phyloP scores from a whole-genome alignment of 345 rosid species.

The Murraya koenigii region DNA sequence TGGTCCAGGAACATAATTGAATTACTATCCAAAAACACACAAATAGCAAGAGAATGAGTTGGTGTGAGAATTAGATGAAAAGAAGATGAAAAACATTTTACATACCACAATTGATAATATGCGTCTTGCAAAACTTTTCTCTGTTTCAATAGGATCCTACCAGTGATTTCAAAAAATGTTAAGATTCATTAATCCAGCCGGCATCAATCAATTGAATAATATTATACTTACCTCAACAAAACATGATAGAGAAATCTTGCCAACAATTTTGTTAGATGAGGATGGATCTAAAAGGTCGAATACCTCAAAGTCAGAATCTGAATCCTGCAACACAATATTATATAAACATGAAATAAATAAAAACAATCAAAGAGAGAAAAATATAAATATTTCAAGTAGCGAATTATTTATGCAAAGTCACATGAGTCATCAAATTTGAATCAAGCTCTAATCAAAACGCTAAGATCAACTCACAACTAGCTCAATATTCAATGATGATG shows the following conservation, averaged over 20 bases:
- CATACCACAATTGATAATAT: constrained; percentile 86
- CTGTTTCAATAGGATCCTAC: constrained; percentile 90
- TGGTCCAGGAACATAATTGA: neutral
- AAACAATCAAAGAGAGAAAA: neutral
- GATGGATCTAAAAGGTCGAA: constrained; percentile 73
- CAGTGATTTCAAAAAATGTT: constrained; percentile 19
- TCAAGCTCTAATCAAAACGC: neutral
- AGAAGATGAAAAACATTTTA: constrained; percentile 6
- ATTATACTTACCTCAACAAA: constrained; percentile 65
- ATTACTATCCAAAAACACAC: neutral
- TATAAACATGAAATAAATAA: neutral
- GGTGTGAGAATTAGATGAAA: neutral
- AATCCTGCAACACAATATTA: constrained; percentile 46
- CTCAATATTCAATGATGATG: neutral
- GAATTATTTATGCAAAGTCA: neutral
- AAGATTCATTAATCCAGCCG: constrained; percentile 9
- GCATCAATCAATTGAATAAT: neutral
- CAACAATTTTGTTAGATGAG: constrained; percentile 54
- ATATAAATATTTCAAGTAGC: neutral
- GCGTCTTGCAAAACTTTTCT: constrained; percentile 80
- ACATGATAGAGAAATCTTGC: constrained; percentile 69
- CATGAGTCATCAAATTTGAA: neutral
- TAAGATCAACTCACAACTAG: neutral
- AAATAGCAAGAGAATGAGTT: neutral
- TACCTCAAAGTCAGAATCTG: constrained; percentile 39